These are phyloP conservation scores for Diaporthe vaccinii DNA, from an alignment of 2,329 filamentous ascomycete species.

Conservation along the genomic window DNA sequence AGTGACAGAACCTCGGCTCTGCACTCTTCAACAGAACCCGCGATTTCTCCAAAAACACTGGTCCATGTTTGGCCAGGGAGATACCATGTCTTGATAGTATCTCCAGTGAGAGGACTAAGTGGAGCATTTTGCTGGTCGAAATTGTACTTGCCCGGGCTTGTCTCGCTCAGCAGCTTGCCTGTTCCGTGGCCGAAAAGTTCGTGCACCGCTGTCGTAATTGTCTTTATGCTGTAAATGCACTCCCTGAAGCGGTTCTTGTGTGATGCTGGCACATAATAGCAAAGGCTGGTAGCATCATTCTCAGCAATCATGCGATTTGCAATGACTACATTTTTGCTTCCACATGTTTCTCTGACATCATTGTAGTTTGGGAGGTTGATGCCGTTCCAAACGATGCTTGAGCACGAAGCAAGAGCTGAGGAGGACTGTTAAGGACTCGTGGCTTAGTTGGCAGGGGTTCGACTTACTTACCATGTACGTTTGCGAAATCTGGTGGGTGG, in stretches of 20 bases:
- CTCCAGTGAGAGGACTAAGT: not conserved
- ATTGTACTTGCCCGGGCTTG: not conserved
- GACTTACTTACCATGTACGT: not conserved
- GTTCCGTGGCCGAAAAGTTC: not conserved
- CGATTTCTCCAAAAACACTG: not conserved
- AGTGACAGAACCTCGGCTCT: not conserved
- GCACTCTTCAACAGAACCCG: not conserved
- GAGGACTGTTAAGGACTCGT: not conserved
- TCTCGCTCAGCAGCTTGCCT: not conserved
- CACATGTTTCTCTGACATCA: not conserved
- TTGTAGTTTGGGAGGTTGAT: not conserved
- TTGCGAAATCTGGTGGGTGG: not conserved
- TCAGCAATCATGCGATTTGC: not conserved
- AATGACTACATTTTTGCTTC: not conserved
- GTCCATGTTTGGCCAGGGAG: not conserved
- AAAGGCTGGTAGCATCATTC: not conserved
- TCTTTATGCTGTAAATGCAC: not conserved
- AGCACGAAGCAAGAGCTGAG: not conserved
- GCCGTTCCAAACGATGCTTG: not conserved
- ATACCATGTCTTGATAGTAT: not conserved
- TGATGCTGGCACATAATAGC: too few species aligned
- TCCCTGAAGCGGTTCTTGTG: not conserved
- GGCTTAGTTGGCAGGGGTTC: not conserved
- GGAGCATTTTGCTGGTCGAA: not conserved
- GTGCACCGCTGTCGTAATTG: not conserved